Evolutionary conservation across 345 rosid genomes (phyloP), one percentile per base, ranked within the genome.

Genomic region (Laguncularia racemosa): DNA sequence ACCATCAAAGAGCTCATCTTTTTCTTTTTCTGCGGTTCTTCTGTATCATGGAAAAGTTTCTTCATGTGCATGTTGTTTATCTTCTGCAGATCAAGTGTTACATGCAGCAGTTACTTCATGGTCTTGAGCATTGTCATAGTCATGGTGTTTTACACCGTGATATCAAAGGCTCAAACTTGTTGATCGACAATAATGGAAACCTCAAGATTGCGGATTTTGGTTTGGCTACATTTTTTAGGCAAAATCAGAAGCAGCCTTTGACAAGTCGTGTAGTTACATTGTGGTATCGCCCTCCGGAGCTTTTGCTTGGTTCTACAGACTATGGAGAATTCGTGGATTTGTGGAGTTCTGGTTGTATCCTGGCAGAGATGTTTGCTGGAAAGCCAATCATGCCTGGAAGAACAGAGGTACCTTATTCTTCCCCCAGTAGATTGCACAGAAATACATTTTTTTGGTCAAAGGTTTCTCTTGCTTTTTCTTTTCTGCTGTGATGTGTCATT

Each of bases 351-450:
- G 86, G 86, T 52, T 81, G 86, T 74, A 81, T 81, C 63, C 83
- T 81, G 16, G 83, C 83, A 13, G 83, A 81, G 63, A 59, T 81
- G 71, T 81, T 81, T 69, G 67, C 76, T 18, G 81, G 86, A 56
- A 81, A 81, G 72, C 86, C 83, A 50, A 78, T 81, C 60, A 78
- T 78, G 86, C 79, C 86, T 14, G 86, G 86, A 73, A 73, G 86
- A 71, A 81, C 83, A 1, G 86, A 81, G 81, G 86, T 81, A 53
- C 60, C 26, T 17, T 13, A 10, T 60, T 12, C 17, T 48, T 5
- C 21, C 53, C 15, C 13, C 26, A 12, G 23, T 33, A 17, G 16
- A 53, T 18, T 9, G 21, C 3, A 18, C 20, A n/a, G 10, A 55
- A 2, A 23, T 23, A 23, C 28, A 2, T 23, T 15, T 9, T 7